A percentile compares a stretch with the other conserved stretches of the same genome.
Conservation (phyloP, 2,329 filamentous ascomycete genomes). For the Diaporthe citri region DNA sequence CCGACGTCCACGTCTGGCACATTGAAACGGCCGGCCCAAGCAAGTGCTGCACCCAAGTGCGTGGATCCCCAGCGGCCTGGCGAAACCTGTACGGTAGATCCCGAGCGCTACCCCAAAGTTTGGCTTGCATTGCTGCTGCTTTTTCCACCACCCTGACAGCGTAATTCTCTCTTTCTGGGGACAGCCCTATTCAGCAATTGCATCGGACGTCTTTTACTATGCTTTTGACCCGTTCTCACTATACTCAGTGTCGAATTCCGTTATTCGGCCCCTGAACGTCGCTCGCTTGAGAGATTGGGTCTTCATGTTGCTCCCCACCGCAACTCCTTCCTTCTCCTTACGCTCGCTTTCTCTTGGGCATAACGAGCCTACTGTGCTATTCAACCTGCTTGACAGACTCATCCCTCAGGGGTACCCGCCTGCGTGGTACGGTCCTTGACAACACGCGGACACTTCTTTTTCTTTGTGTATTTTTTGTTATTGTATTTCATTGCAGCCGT, state of each 20-base stretch:
- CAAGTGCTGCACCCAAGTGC: constrained; percentile 4
- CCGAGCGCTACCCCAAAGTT: constrained; percentile 10
- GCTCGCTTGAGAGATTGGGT: neutral
- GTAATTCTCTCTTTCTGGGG: neutral
- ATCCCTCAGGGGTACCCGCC: neutral
- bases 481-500: neutral
- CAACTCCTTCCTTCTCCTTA: neutral
- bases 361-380: neutral
- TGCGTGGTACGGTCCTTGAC: too few species aligned
- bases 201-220: neutral
- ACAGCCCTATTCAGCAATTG: neutral
- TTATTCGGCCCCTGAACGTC: neutral
- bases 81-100: constrained; percentile 10
- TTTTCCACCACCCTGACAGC: neutral
- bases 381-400: neutral
- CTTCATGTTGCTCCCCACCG: neutral
- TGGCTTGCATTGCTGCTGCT: neutral
- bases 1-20: neutral
- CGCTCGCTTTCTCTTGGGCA: neutral
- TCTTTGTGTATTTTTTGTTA: neutral
- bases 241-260: neutral
- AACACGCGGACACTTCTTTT: too few species aligned
- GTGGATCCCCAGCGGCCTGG: constrained; percentile 1
- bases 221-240: neutral
- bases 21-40: constrained; percentile 14